Evolutionary conservation across 257 asterid genomes (phyloP).

Genomic region (Solanum gandarillasii): DNA sequence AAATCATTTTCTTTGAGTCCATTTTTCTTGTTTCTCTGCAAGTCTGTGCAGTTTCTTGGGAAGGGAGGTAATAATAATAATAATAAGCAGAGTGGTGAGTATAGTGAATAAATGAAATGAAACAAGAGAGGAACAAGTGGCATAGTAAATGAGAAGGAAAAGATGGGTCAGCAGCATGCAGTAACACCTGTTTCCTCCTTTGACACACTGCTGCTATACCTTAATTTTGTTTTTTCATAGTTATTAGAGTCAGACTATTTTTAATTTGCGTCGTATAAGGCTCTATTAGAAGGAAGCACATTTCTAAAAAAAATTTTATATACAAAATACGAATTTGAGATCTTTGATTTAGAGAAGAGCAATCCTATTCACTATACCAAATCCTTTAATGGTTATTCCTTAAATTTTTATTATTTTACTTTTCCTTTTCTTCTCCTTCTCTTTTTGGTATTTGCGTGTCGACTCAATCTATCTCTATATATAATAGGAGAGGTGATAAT

Average conservation of each 20-base stretch:
- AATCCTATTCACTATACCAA: fast-evolving
- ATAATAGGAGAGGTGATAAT: too few species aligned
- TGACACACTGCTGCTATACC: background rate
- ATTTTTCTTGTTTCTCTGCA: background rate
- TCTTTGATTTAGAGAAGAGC: too few species aligned
- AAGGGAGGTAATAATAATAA: background rate
- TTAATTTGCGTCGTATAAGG: too few species aligned
- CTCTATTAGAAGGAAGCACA: too few species aligned
- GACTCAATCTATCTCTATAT: too few species aligned
- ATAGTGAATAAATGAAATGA: background rate
- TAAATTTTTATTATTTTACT: too few species aligned
- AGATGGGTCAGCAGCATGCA: slow-evolving; percentile 3
- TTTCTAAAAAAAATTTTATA: too few species aligned
- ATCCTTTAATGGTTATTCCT: too few species aligned
- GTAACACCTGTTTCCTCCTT: background rate
- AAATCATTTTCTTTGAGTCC: background rate
- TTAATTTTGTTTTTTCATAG: too few species aligned
- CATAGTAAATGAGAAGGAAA: slow-evolving; percentile 1
- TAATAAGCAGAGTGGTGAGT: background rate
- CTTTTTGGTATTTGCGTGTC: too few species aligned
- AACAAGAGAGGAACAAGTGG: background rate
- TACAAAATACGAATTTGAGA: fast-evolving
- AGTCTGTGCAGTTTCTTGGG: background rate
- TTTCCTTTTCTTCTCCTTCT: too few species aligned
- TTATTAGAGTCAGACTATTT: too few species aligned